Conservation (phyloP, 2,329 filamentous ascomycete genomes). For the Clonostachys solani region DNA sequence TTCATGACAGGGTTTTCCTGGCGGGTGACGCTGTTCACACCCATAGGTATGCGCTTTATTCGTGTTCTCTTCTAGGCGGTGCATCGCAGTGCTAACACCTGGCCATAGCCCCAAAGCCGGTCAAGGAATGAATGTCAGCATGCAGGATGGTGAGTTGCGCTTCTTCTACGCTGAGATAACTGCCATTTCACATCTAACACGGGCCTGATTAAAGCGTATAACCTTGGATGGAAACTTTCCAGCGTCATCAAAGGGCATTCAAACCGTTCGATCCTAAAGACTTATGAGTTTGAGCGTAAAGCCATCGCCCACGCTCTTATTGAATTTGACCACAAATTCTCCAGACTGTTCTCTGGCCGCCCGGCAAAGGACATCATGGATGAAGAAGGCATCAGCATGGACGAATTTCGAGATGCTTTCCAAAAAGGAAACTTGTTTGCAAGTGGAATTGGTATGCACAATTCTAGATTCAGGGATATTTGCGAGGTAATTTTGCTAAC, state of each 20-base stretch:
- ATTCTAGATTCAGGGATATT: not conserved
- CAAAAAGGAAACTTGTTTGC: slow-evolving; percentile 56
- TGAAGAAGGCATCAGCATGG: slow-evolving; percentile 56
- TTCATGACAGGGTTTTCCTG: slow-evolving; percentile 58
- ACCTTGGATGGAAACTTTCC: slow-evolving; percentile 49
- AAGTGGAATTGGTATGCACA: slow-evolving; percentile 37
- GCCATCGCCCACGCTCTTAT: slow-evolving; percentile 64
- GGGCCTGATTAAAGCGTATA: slow-evolving; percentile 44
- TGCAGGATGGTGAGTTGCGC: slow-evolving; percentile 70
- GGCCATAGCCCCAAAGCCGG: slow-evolving; percentile 51
- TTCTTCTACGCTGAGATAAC: slow-evolving; percentile 15
- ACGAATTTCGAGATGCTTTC: slow-evolving; percentile 58
- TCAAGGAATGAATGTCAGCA: slow-evolving; percentile 66
- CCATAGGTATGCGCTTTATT: slow-evolving; percentile 18
- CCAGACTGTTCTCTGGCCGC: slow-evolving; percentile 48
- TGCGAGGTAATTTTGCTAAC: not conserved
- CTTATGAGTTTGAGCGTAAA: slow-evolving; percentile 48
- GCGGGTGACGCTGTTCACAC: slow-evolving; percentile 63
- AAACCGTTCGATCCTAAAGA: slow-evolving; percentile 35
- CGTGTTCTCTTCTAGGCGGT: slow-evolving; percentile 31
- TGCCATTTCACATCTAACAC: not conserved
- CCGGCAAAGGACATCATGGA: slow-evolving; percentile 57
- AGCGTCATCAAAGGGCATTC: slow-evolving; percentile 37
- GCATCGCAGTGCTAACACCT: slow-evolving; percentile 35
- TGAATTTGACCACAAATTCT: slow-evolving; percentile 55